Evolutionary conservation across 768 basidiomycete species (phyloP).

Genomic region (Leccinellum luteum): DNA sequence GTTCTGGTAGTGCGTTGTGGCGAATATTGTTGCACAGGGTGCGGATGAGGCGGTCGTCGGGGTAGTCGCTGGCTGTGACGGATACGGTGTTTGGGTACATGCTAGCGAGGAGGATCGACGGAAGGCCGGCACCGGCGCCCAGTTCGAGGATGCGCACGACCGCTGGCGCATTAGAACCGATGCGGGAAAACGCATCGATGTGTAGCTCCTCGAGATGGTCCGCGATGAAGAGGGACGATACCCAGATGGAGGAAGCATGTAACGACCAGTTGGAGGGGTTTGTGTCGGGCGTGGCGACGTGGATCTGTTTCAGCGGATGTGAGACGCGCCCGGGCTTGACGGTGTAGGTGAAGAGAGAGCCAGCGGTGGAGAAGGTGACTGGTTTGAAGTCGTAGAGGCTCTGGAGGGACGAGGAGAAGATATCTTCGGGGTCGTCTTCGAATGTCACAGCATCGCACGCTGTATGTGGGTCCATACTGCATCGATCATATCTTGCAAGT

Average conservation of each 20-base stretch:
- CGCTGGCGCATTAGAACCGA: slow-evolving; percentile 1
- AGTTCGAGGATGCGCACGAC: slow-evolving; percentile 57
- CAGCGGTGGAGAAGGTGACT: slow-evolving; percentile 56
- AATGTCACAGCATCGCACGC: background rate
- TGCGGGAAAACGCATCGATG: slow-evolving; percentile 26
- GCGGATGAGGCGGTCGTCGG: slow-evolving; percentile 58
- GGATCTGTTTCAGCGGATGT: slow-evolving; percentile 30
- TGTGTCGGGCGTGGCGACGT: slow-evolving; percentile 62
- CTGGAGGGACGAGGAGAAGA: slow-evolving; percentile 63
- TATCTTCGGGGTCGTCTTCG: slow-evolving; percentile 54
- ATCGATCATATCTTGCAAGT: background rate
- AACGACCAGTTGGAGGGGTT: slow-evolving; percentile 67
- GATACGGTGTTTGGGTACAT: slow-evolving; percentile 30
- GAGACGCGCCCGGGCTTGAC: slow-evolving; percentile 17
- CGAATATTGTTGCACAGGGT: slow-evolving; percentile 57
- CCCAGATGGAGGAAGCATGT: slow-evolving; percentile 79
- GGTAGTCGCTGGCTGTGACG: slow-evolving; percentile 69
- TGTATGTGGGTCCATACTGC: background rate
- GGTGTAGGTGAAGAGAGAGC: slow-evolving; percentile 50
- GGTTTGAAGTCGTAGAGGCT: slow-evolving; percentile 61
- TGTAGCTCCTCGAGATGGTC: slow-evolving; percentile 55
- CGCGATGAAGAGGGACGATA: slow-evolving; percentile 62
- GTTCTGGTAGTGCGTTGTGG: slow-evolving; percentile 44
- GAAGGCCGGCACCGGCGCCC: slow-evolving; percentile 73
- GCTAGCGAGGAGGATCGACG: slow-evolving; percentile 65